These are phyloP conservation scores for Microbotryum saponariae DNA, from an alignment of 1,284 basidiomycete genomes.

Conservation along the genomic window DNA sequence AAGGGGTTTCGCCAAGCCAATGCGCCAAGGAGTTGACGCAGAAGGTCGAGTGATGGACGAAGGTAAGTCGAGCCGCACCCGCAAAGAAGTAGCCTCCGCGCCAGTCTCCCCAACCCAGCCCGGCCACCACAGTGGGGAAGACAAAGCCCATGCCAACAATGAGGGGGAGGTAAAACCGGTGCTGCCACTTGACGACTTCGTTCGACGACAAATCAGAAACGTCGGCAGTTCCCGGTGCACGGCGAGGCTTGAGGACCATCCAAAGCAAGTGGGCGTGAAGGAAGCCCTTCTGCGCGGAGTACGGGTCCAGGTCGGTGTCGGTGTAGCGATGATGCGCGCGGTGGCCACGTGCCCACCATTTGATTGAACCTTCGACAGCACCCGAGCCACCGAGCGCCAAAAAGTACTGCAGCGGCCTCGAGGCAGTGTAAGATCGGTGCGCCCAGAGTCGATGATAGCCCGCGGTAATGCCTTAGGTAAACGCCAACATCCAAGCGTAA, in stretches of 20 bases:
- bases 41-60: constrained; percentile 91
- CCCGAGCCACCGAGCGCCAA: constrained; percentile 73
- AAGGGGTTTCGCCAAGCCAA: constrained; percentile 84
- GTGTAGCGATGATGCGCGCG: constrained; percentile 91
- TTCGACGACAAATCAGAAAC: constrained; percentile 73
- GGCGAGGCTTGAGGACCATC: constrained; percentile 85
- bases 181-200: constrained; percentile 76
- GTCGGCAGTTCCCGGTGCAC: constrained; percentile 79
- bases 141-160: constrained; percentile 65
- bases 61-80: constrained; percentile 68
- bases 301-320: constrained; percentile 90
- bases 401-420: constrained; percentile 64
- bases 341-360: constrained; percentile 92
- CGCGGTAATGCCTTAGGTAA: constrained; percentile 42
- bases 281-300: constrained; percentile 76
- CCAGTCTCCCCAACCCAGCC: constrained; percentile 75
- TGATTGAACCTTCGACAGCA: constrained; percentile 81
- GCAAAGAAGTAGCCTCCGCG: constrained; percentile 78
- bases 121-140: constrained; percentile 68
- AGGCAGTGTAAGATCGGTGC: constrained; percentile 85
- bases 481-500: neutral
- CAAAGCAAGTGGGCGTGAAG: constrained; percentile 75
- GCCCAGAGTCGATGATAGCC: constrained; percentile 92
- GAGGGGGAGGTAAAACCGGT: constrained; percentile 65
- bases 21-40: constrained; percentile 92